Evolutionary conservation across 2,329 filamentous ascomycete genomes (phyloP).

Genomic region (Pseudocercospora fuligena): DNA sequence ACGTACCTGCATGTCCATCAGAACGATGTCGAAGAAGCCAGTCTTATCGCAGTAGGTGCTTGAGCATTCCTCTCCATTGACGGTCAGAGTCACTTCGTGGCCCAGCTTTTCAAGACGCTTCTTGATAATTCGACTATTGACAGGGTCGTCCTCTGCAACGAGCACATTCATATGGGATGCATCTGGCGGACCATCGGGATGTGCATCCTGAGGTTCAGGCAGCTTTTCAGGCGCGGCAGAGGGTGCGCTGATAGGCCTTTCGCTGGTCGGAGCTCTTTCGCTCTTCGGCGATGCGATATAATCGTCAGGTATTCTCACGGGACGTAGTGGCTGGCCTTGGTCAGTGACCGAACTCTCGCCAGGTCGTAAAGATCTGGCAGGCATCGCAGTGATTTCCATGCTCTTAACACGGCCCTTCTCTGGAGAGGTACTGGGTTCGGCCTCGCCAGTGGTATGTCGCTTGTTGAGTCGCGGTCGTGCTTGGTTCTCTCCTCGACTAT

Average conservation of each 20-base stretch:
- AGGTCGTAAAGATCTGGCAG: conserved; percentile 48
- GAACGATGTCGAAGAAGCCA: conserved; percentile 71
- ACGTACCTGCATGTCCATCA: conserved; percentile 91
- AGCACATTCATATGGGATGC: conserved; percentile 66
- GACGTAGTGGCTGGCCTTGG: conserved; percentile 50
- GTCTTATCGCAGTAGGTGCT: conserved; percentile 68
- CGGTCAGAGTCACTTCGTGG: conserved; percentile 71
- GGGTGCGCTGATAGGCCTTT: conserved; percentile 13
- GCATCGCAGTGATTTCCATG: conserved; percentile 25
- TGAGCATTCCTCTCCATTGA: conserved; percentile 86
- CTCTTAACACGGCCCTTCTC: conserved; percentile 28
- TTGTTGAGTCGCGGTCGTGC: conserved; percentile 34
- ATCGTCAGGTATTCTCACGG: conserved; percentile 55
- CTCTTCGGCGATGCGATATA: conserved; percentile 15
- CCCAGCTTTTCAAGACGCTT: conserved; percentile 79
- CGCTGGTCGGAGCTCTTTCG: conserved; percentile 7
- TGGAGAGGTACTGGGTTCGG: conserved; percentile 19
- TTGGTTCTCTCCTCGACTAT: conserved; percentile 28
- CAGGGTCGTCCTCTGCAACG: conserved; percentile 85
- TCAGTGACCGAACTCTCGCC: conserved; percentile 48
- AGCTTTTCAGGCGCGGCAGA: neutral
- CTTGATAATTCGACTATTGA: conserved; percentile 80
- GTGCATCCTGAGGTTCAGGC: conserved; percentile 11
- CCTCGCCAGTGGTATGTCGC: conserved; percentile 33
- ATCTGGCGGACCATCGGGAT: conserved; percentile 25